Evolutionary conservation across 352 stramenopile species (phyloP).

Genomic region (Phytophthora palmivora): DNA sequence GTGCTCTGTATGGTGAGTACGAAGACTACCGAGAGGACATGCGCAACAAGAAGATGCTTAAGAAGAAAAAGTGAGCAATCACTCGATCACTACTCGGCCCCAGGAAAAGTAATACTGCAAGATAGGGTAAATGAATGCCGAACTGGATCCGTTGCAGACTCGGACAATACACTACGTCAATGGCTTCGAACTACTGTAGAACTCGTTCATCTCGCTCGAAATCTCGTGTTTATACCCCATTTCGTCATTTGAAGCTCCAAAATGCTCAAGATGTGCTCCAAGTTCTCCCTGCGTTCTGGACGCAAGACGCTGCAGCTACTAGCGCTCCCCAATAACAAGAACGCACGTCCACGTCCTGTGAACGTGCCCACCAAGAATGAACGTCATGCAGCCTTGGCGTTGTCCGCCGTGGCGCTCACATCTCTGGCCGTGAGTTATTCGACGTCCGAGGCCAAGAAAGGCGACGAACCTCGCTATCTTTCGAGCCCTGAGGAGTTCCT

Average conservation of each 20-base stretch:
- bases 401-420: constrained; percentile 37
- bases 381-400: constrained; percentile 22
- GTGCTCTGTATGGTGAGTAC: constrained; percentile 79
- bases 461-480: constrained; percentile 44
- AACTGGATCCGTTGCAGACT: constrained; percentile 3
- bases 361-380: constrained; percentile 32
- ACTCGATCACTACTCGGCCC: neutral
- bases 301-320: constrained; percentile 43
- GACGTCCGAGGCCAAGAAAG: constrained; percentile 26
- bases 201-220: neutral
- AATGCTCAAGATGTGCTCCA: constrained; percentile 32
- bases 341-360: constrained; percentile 26
- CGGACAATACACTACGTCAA: constrained; percentile 20
- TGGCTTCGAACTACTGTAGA: constrained; percentile 5
- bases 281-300: constrained; percentile 20
- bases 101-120: constrained; percentile 16
- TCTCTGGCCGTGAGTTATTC: constrained; percentile 37
- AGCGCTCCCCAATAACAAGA: constrained; percentile 28
- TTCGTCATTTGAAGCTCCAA: constrained; percentile 16
- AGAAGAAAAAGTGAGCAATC: constrained; percentile 69
- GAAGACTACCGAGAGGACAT: constrained; percentile 87
- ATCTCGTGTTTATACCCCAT: constrained; percentile 12
- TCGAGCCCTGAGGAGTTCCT: constrained; percentile 69
- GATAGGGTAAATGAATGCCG: constrained; percentile 9
- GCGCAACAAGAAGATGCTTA: constrained; percentile 84